Percentiles rank a stretch among this genome's conserved stretches.
Conservation (phyloP, 352 stramenopile species). For the Globisporangium polare region DNA sequence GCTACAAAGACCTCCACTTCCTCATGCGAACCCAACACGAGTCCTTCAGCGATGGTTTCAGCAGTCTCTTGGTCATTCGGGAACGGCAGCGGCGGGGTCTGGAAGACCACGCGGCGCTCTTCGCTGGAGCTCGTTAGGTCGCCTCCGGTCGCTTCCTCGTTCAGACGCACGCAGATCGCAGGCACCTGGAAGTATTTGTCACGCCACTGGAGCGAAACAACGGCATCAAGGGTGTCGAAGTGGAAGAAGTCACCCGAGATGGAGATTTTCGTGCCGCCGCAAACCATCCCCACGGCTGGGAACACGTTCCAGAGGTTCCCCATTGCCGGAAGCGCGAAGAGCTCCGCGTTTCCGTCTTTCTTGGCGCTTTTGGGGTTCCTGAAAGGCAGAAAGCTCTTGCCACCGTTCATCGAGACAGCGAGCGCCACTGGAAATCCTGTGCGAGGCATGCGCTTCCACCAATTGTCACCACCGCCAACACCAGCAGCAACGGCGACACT, state of each 20-base stretch:
- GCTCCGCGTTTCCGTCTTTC: conserved; percentile 9
- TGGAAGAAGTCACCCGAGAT: conserved; percentile 48
- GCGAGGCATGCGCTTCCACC: conserved; percentile 33
- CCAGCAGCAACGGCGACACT: not conserved
- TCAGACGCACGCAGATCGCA: conserved; percentile 24
- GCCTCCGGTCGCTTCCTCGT: not conserved
- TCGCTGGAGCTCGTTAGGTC: conserved; percentile 12
- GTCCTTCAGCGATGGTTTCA: conserved; percentile 23
- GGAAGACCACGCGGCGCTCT: conserved; percentile 41
- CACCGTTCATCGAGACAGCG: conserved; percentile 47
- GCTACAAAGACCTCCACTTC: conserved; percentile 51
- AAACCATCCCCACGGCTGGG: conserved; percentile 31
- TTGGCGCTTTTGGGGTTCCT: conserved; percentile 2
- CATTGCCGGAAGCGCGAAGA: conserved; percentile 28
- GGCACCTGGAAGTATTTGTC: conserved; percentile 28
- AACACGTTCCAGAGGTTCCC: conserved; percentile 34
- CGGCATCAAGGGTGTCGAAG: conserved; percentile 54
- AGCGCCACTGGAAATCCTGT: conserved; percentile 30
- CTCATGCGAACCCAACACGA: conserved; percentile 27
- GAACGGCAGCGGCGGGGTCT: conserved; percentile 37
- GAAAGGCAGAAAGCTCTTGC: conserved; percentile 28
- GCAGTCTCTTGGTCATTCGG: conserved; percentile 17
- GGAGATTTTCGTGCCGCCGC: conserved; percentile 44
- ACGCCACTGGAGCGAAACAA: conserved; percentile 42
- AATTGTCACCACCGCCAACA: conserved; percentile 11